A percentile compares a stretch with the other conserved stretches of the same genome.
Conservation (phyloP, 192 early-diverging fungal species). For the Coemansia sp. region DNA sequence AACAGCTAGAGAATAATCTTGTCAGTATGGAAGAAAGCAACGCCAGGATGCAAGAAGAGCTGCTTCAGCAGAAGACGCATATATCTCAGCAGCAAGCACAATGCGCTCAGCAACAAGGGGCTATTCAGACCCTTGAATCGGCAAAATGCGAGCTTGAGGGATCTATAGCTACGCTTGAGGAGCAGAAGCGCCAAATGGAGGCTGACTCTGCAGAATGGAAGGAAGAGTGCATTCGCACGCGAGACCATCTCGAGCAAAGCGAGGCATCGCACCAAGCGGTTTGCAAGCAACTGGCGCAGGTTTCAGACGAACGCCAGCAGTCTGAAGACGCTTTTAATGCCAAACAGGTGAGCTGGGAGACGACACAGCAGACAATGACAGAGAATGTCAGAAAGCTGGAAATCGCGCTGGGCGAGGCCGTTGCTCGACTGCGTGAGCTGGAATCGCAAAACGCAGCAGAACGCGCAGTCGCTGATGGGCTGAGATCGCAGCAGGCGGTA, state of each 20-base stretch:
- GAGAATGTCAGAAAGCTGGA: constrained; percentile 19
- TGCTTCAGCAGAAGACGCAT: not conserved
- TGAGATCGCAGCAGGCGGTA: constrained; percentile 5
- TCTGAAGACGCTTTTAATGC: not conserved
- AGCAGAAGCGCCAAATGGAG: constrained; percentile 5
- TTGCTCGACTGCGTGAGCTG: constrained; percentile 23
- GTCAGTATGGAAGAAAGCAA: not conserved
- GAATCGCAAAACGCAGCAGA: constrained; percentile 27
- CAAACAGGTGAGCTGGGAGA: constrained; percentile 4
- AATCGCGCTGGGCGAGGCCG: constrained; percentile 26
- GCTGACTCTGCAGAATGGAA: constrained; percentile 25
- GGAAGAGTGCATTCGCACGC: constrained; percentile 14
- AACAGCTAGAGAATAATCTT: not conserved
- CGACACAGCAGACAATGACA: constrained; percentile 2
- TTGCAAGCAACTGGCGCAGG: constrained; percentile 2
- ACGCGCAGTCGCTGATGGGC: constrained; percentile 8
- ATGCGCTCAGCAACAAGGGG: not conserved
- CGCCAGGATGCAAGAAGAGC: not conserved
- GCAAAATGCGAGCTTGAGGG: constrained; percentile 2
- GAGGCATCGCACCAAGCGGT: not conserved
- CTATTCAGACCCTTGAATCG: not conserved
- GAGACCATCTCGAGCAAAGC: constrained; percentile 8
- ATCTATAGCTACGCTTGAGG: not conserved
- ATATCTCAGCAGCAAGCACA: not conserved
- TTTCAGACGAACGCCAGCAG: not conserved